These are phyloP conservation scores for Trypanosoma melophagium DNA, from an alignment of 208 protist species.

Conservation along the genomic window DNA sequence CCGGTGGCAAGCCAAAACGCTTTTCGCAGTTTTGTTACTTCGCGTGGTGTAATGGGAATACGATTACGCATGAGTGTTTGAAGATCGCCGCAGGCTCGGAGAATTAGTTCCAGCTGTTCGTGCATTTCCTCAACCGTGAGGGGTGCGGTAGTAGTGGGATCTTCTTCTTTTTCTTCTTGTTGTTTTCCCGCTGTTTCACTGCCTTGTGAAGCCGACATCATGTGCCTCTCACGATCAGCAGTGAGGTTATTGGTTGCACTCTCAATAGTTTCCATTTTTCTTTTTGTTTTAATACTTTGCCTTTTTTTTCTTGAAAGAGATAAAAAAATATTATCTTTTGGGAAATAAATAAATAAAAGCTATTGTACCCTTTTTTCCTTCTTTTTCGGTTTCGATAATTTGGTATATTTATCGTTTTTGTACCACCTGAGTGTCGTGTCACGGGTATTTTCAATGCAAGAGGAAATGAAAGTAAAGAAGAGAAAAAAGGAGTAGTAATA, in stretches of 20 bases:
- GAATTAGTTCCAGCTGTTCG: slow-evolving; percentile 50
- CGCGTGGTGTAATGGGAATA: slow-evolving; percentile 42
- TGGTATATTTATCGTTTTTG: no score
- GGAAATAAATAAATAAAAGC: background rate
- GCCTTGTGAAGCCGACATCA: no score
- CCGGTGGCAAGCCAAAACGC: slow-evolving; percentile 53
- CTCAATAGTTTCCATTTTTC: slow-evolving; percentile 2
- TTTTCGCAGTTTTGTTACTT: slow-evolving; percentile 55
- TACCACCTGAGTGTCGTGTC: background rate
- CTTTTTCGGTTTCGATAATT: no score
- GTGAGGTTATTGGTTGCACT: no score
- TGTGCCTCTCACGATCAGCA: no score
- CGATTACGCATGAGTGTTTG: slow-evolving; percentile 41
- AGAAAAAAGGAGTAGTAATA: slow-evolving; percentile 7
- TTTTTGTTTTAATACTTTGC: background rate
- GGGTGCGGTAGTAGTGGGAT: background rate
- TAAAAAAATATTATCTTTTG: background rate
- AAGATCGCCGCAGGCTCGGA: slow-evolving; percentile 47
- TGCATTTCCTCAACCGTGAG: slow-evolving; percentile 30
- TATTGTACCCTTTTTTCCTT: no score
- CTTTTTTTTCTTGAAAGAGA: background rate
- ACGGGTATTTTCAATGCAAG: background rate
- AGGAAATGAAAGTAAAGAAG: background rate
- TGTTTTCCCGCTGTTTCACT: no score
- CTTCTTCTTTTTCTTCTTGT: no score